phyloP scores from a whole-genome alignment of 495 filamentous ascomycete genomes.

The Talaromyces thailandensis region DNA sequence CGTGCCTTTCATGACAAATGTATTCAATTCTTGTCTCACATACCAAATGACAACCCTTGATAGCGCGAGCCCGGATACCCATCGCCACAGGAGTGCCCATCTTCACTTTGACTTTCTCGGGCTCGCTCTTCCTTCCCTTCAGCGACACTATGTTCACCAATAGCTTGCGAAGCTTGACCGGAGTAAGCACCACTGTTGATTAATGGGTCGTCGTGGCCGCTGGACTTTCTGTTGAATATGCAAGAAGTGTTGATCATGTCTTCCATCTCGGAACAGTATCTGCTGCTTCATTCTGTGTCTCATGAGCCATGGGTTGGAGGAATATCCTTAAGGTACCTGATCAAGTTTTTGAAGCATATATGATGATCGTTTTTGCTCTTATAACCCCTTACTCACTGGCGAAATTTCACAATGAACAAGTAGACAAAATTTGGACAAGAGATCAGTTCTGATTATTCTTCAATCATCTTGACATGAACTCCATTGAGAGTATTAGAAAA shows the following conservation, averaged over 20 bases:
- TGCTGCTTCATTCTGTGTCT: background rate
- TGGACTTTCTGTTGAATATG: slow-evolving; percentile 35
- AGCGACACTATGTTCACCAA: too few relatives aligned
- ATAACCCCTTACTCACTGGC: background rate
- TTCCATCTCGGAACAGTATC: slow-evolving; percentile 24
- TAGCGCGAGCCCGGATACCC: too few relatives aligned
- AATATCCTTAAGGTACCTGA: background rate
- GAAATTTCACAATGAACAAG: background rate
- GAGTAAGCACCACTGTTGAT: slow-evolving; percentile 27
- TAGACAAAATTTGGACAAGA: too few relatives aligned
- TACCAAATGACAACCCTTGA: too few relatives aligned
- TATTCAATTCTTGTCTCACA: too few relatives aligned
- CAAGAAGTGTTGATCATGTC: slow-evolving; percentile 24
- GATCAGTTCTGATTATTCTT: too few relatives aligned
- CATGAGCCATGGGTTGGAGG: background rate
- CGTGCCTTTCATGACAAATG: too few relatives aligned
- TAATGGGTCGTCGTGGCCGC: slow-evolving; percentile 26
- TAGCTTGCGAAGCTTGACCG: too few relatives aligned
- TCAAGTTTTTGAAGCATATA: background rate
- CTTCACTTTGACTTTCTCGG: too few relatives aligned
- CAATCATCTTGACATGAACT: background rate
- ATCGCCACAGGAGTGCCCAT: too few relatives aligned
- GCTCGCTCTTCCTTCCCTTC: too few relatives aligned
- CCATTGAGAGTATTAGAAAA: background rate
- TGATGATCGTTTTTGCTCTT: background rate